These are phyloP conservation scores for Lojkania enalia DNA, from an alignment of 2,329 filamentous ascomycete genomes.

Conservation along the genomic window DNA sequence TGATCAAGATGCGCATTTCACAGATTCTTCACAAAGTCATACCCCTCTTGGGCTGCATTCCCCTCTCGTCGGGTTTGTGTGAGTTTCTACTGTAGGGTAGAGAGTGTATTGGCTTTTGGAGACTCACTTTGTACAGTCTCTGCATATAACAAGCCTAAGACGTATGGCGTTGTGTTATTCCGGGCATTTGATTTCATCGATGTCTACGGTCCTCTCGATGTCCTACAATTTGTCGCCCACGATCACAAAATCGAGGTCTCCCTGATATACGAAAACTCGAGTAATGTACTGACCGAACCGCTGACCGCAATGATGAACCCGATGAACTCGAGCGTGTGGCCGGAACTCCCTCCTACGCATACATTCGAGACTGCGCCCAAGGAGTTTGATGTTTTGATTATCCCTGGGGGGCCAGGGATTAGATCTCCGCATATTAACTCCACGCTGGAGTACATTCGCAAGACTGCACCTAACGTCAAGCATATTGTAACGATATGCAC, in stretches of 20 bases:
- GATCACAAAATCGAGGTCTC: conserved; percentile 21
- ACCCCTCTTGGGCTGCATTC: too few species aligned
- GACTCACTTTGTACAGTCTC: too few species aligned
- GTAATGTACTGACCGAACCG: conserved; percentile 20
- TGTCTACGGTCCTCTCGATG: conserved; percentile 45
- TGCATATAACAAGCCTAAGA: conserved; percentile 15
- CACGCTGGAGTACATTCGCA: conserved; percentile 53
- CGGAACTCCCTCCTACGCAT: conserved; percentile 51
- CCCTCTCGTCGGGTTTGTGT: too few species aligned
- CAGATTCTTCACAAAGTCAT: too few species aligned
- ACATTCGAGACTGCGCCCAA: conserved; percentile 57
- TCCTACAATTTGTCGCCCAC: conserved; percentile 34
- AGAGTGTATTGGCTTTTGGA: too few species aligned
- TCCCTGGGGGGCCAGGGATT: conserved; percentile 64
- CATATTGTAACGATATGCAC: conserved; percentile 68
- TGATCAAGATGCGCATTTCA: too few species aligned
- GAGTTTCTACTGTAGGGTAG: too few species aligned
- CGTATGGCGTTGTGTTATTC: conserved; percentile 23
- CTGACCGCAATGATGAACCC: conserved; percentile 22
- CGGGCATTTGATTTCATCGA: conserved; percentile 22
- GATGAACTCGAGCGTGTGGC: conserved; percentile 33
- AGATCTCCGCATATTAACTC: conserved; percentile 30
- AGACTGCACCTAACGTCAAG: conserved; percentile 53
- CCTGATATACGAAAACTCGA: conserved; percentile 24
- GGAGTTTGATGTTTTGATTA: conserved; percentile 62